Base-by-base conservation (phyloP, 2,329 filamentous ascomycete species). In the Fusarium beomiforme region DNA sequence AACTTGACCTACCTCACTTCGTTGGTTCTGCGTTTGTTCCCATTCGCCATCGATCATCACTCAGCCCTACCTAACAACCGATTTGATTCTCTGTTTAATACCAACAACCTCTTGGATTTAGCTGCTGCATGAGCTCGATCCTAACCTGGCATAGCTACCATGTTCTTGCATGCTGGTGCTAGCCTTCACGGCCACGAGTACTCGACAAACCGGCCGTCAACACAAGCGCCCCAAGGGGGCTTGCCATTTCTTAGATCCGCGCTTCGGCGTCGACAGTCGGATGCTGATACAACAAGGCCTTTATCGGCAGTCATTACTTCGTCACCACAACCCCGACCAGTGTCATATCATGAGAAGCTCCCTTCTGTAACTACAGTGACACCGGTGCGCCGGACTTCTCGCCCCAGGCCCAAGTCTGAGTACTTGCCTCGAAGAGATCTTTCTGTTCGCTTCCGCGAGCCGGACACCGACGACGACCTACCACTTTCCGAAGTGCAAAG, bases 151-250 rank as follows among this genome's bases (percentile, higher is more conserved):
- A 61, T 63, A 64, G 68, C 42, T 67, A 79, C 67, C 70, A 90
- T 90, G 88, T 88, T 90, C 75, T 80, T 90, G 36, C 88, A 90
- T 74, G 83, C 87, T 21, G 88, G 87, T 47, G 88, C 88, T 53
- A 86, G 87, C 79, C 82, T 90, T 23, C 87, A 90, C 75, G 88
- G 87, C 77, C 88, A 89, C 76, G 87, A 89, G 76, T 89, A 87
- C 73, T 88, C 87, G 33, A 78, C 79, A 61, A 79, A 79, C 46
- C 75, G 79, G 58, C 62, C 78, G 26, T 72, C 79, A 19, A 75
- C 77, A 41, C 70, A 79, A 59, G 79, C 78, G 69, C 78, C 79
- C 42, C 74, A 77, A 26, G 77, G 74, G 69, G 81, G 81, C 42
- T 77, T 81, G n/a, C 79, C 82, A 14, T 79, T 85, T 9, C 70